Base-by-base conservation (phyloP, 1,284 basidiomycete genomes). In the Trichosporon sp. region DNA sequence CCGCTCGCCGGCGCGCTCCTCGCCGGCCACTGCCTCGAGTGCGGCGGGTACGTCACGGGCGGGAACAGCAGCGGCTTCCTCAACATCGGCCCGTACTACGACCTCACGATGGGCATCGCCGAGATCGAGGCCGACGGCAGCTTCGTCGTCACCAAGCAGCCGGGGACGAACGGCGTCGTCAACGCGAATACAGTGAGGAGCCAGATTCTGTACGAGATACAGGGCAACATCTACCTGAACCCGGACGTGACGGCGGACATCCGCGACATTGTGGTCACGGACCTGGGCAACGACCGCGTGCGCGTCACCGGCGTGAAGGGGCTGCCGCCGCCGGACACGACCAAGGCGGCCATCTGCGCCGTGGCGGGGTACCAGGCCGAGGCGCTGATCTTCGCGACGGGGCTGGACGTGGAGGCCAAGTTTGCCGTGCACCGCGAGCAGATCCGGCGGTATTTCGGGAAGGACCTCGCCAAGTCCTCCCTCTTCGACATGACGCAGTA, bases 41-140 rank as follows among this genome's bases (percentile, higher is more conserved):
- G 73, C 60, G 71, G 72, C 34, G 73, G 73, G 15, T 77, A 77
- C 44, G 74, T 75, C 7, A 75, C 75, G 1, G 76, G 76, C 32
- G 75, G 73, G 18, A 77, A 77, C 70, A 70, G 64, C 51, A 64
- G 56, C n/a, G 76, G 76, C 0, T 77, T 77, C 74, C 70, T 70
- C 9, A 44, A 66, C 11, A 60, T 60, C 2, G 56, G 56, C 27
- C 56, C 56, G 1, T 74, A 73, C 65, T 71, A 68, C 47, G 69
- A 75, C 68, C 66, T 77, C 6, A 66, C 73, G n/a, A 76, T 74
- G 68, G 74, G 74, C 13, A 76, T 77, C 18, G 73, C 74, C 31
- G 76, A 77, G 65, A 77, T 77, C n/a, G 65, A 69, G 9, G 12
- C n/a, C 6, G 71, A 74, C 47, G 76, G 76, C 12, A 67, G 62